phyloP scores from a whole-genome alignment of 306 rosid species.

The Hippophae gyantsensis region DNA sequence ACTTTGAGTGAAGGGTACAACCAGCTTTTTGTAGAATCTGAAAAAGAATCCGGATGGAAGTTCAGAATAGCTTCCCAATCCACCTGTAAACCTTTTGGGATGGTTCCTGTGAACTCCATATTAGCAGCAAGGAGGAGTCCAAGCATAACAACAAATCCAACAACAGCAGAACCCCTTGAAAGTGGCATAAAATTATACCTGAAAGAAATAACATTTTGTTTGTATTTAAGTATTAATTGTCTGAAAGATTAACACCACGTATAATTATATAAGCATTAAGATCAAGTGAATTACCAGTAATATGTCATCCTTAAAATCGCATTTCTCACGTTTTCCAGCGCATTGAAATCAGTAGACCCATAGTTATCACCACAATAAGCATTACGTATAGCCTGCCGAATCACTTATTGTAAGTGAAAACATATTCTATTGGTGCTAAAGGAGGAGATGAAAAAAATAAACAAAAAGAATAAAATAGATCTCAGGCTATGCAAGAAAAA shows the following conservation, averaged over 20 bases:
- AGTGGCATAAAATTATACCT: conserved; percentile 99
- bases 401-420: conserved; percentile 6
- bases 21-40: conserved; percentile 73
- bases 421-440: conserved; percentile 3
- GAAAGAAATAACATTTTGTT: conserved; percentile 14
- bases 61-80: conserved; percentile 94
- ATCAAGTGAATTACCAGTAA: conserved; percentile 61
- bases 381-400: conserved; percentile 62
- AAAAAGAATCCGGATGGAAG: conserved; percentile 55
- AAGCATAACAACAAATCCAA: conserved; percentile 72
- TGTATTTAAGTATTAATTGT: conserved; percentile 15
- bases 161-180: conserved; percentile 86
- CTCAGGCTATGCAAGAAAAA: no score
- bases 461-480: not conserved
- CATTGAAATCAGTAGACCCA: conserved; percentile 65
- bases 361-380: conserved; percentile 81
- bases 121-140: conserved; percentile 93
- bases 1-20: conserved; percentile 77
- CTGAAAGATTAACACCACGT: conserved; percentile 4
- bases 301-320: conserved; percentile 92
- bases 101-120: conserved; percentile 81
- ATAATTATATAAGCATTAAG: conserved; percentile 6
- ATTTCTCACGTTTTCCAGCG: conserved; percentile 81
- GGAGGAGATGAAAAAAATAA: not conserved
- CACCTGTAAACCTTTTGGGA: conserved; percentile 72